Conservation (phyloP, 306 rosid genomes). For the Pueraria montana region DNA sequence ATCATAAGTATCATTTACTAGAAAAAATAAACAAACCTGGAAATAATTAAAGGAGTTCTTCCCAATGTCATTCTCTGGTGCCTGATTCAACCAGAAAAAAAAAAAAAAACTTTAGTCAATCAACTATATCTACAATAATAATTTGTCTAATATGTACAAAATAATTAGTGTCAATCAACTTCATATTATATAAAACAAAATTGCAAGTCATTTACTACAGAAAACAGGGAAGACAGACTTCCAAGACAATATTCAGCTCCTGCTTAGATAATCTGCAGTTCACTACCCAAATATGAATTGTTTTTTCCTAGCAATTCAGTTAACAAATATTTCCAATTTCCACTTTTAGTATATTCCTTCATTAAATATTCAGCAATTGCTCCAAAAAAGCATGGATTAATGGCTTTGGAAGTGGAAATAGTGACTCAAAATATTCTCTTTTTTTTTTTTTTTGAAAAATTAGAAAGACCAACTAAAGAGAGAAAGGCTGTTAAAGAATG, state of each 20-base stretch:
- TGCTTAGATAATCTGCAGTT: conserved; percentile 11
- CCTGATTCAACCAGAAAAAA: conserved; percentile 57
- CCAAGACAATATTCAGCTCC: neutral
- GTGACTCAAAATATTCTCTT: conserved; percentile 8
- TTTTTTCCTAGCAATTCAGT: neutral
- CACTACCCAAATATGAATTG: neutral
- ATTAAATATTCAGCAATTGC: neutral
- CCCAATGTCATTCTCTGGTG: conserved; percentile 95
- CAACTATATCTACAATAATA: conserved; percentile 14
- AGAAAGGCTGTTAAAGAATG: neutral
- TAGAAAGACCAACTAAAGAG: neutral
- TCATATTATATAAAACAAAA: conserved; percentile 8
- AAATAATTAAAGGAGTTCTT: conserved; percentile 90
- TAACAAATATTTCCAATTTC: neutral
- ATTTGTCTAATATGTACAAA: conserved; percentile 17
- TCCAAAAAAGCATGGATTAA: neutral
- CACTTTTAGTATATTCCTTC: neutral
- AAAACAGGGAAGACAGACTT: conserved; percentile 23
- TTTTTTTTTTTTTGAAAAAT: neutral
- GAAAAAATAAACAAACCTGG: conserved; percentile 72
- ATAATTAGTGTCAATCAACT: conserved; percentile 7
- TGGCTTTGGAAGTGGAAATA: neutral
- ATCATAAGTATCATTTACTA: conserved; percentile 13
- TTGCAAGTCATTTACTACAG: neutral
- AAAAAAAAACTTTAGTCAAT: conserved; percentile 44